Evolutionary conservation across 345 rosid species (phyloP).

Genomic region (Euphorbia tirucalli): DNA sequence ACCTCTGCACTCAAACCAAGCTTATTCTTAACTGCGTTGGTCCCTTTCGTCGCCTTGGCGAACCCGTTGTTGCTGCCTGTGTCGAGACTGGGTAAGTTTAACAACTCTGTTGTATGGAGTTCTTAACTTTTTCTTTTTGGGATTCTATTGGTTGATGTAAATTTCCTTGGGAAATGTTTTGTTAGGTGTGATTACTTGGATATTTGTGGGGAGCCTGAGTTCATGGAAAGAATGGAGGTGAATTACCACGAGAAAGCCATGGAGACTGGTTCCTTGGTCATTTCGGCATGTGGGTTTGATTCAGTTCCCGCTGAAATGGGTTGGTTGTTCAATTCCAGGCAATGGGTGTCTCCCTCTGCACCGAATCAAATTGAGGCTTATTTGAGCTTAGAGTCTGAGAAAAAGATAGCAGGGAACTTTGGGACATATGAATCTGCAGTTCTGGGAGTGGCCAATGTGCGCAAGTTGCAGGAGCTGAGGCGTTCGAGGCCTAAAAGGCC

Average conservation of each 20-base stretch:
- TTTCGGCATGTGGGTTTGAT: slow-evolving; percentile 95
- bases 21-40: slow-evolving; percentile 84
- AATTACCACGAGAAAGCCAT: slow-evolving; percentile 61
- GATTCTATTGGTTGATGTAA: neutral
- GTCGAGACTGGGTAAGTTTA: slow-evolving; percentile 55
- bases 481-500: slow-evolving; percentile 69
- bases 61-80: slow-evolving; percentile 81
- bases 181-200: slow-evolving; percentile 84
- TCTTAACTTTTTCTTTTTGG: neutral
- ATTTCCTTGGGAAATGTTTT: neutral
- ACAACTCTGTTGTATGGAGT: neutral
- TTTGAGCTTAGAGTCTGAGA: slow-evolving; percentile 72
- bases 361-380: slow-evolving; percentile 74
- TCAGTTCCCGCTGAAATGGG: slow-evolving; percentile 89
- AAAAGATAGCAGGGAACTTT: slow-evolving; percentile 65
- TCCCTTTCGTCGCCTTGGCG: slow-evolving; percentile 74
- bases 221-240: slow-evolving; percentile 80
- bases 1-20: slow-evolving; percentile 62
- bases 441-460: slow-evolving; percentile 65
- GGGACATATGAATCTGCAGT: slow-evolving; percentile 86
- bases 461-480: slow-evolving; percentile 59
- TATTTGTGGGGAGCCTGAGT: slow-evolving; percentile 91
- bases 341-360: slow-evolving; percentile 65
- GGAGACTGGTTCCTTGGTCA: slow-evolving; percentile 66
- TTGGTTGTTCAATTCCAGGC: slow-evolving; percentile 67